Conservation (phyloP, 495 filamentous ascomycete species). For the Platismatia glauca region DNA sequence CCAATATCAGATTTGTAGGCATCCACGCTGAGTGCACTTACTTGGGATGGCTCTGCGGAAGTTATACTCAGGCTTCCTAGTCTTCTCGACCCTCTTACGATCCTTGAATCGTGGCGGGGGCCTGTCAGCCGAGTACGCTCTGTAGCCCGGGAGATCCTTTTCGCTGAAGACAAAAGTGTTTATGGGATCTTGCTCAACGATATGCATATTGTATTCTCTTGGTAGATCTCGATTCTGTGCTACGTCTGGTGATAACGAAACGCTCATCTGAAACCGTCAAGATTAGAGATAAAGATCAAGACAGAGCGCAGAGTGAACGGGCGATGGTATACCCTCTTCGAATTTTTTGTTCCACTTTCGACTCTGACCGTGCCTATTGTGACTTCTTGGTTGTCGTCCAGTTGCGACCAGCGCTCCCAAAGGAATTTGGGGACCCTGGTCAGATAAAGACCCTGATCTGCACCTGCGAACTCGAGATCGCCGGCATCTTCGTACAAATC, state of each 20-base stretch:
- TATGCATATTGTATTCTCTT: conserved; percentile 71
- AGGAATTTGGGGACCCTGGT: conserved; percentile 68
- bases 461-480: conserved; percentile 66
- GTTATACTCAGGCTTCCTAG: conserved; percentile 51
- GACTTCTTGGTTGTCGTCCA: conserved; percentile 53
- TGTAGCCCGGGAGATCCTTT: conserved; percentile 76
- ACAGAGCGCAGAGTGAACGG: background rate
- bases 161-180: conserved; percentile 90
- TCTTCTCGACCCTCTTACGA: conserved; percentile 39
- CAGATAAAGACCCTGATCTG: conserved; percentile 54
- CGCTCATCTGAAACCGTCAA: conserved; percentile 25
- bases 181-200: conserved; percentile 50
- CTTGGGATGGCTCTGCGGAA: conserved; percentile 77
- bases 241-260: conserved; percentile 31
- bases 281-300: conserved; percentile 3
- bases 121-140: conserved; percentile 30
- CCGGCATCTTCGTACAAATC: conserved; percentile 83
- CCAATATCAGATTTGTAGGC: background rate
- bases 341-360: conserved; percentile 44
- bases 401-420: conserved; percentile 57
- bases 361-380: conserved; percentile 70
- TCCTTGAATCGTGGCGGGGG: conserved; percentile 18
- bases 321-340: conserved; percentile 38
- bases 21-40: conserved; percentile 32
- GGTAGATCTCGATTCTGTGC: conserved; percentile 58